Base-by-base conservation (phyloP, 2,329 filamentous ascomycete genomes). In the Epichloe hybrida region DNA sequence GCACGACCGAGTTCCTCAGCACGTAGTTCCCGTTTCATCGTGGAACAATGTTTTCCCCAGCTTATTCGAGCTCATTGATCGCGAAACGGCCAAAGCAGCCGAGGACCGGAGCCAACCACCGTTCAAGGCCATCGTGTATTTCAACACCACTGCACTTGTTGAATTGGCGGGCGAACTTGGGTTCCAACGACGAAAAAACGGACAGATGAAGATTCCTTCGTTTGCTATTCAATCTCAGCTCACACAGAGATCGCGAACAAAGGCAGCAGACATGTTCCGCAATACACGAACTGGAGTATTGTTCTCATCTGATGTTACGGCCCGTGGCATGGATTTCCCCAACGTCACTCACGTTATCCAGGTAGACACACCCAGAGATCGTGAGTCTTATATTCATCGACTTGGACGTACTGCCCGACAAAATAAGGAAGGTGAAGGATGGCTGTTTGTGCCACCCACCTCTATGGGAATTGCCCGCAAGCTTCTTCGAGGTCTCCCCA, bases 71-170 rank as follows among this genome's bases (percentile, higher is more conserved):
- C 75, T 96, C 48, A 71, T 83, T 45, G 70, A 82, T 50, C 75
- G 77, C 37, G 81, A 85, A 58, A 65, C 74, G n/a, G 58, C 72
- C 34, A 68, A 70, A 23, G 64, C 69, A 20, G 59, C 56, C 2
- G 61, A 66, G 55, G 69, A 73, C 55, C 65, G 59, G 2, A 64
- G 65, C 4, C 59, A 54, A 3, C 66, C 66, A 15, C 86, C 88
- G 0, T 96, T 97, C 78, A 98, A 98, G 75, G 88, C 88, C n/a
- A 94, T 98, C 53, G 72, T 95, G 41, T 98, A 95, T 71, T 84
- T 91, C 65, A 86, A 86, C 60, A 88, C 85, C 21, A 94, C 86
- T 1, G 77, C 79, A 23, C 76, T 85, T 55, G 86, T 89, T 43
- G 74, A 82, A 52, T 71, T 89, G 46, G 80, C 80, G 21, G 70